These are phyloP conservation scores for Pseudogymnoascus sp. DNA, from an alignment of 2,329 filamentous ascomycete genomes.

Conservation along the genomic window DNA sequence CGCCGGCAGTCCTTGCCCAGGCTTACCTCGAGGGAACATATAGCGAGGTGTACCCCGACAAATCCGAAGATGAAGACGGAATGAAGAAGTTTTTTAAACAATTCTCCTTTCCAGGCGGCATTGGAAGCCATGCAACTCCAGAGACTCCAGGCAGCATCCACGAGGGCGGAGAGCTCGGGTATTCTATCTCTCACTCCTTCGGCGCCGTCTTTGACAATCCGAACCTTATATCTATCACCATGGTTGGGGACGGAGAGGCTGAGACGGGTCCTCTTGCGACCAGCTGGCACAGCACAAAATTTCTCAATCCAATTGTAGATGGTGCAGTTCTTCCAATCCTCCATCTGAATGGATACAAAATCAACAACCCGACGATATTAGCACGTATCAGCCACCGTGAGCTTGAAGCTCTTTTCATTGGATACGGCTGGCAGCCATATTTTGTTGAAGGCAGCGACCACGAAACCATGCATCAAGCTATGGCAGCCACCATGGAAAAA, in stretches of 20 bases:
- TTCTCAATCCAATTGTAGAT: conserved; percentile 69
- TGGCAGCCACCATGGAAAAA: conserved; percentile 67
- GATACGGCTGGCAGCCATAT: conserved; percentile 72
- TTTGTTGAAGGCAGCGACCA: conserved; percentile 71
- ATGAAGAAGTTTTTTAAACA: conserved; percentile 72
- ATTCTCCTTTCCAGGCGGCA: conserved; percentile 73
- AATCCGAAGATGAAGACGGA: conserved; percentile 58
- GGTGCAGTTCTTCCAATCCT: conserved; percentile 70
- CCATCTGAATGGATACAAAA: conserved; percentile 78
- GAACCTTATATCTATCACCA: conserved; percentile 63
- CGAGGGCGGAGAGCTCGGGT: conserved; percentile 75
- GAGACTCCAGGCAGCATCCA: conserved; percentile 71
- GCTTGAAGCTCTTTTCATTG: conserved; percentile 57
- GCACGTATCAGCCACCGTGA: conserved; percentile 68
- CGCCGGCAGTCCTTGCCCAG: conserved; percentile 66
- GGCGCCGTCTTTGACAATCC: conserved; percentile 70
- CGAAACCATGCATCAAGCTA: conserved; percentile 71
- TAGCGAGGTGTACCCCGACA: conserved; percentile 68
- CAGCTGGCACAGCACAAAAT: conserved; percentile 76
- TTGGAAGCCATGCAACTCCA: conserved; percentile 69
- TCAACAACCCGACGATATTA: conserved; percentile 69
- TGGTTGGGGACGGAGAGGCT: conserved; percentile 75
- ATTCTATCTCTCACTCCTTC: conserved; percentile 71
- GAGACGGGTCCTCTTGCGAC: conserved; percentile 73
- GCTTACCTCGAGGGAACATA: conserved; percentile 72